A percentile compares a stretch with the other conserved stretches of the same genome.
phyloP scores from a whole-genome alignment of 2,329 filamentous ascomycete species.

The Neurospora crassa region DNA sequence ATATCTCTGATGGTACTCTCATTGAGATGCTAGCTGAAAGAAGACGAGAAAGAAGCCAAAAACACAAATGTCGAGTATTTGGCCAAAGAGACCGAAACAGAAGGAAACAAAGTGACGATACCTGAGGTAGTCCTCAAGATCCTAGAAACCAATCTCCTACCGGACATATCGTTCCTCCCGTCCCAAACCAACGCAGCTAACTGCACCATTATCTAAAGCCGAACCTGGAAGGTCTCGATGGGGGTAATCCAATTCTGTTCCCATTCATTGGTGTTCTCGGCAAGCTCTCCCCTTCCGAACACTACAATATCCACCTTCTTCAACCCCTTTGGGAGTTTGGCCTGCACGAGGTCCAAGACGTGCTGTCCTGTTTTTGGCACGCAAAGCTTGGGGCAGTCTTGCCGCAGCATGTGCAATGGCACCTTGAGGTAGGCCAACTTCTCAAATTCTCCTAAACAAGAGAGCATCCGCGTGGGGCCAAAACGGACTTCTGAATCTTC shows the following conservation, averaged over 20 bases:
- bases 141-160: background rate
- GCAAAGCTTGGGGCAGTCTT: background rate
- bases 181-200: background rate
- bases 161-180: background rate
- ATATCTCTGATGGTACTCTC: background rate
- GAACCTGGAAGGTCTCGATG: background rate
- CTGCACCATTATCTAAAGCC: background rate
- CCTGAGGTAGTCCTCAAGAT: background rate
- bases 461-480: too few species aligned
- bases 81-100: background rate
- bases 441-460: too few species aligned
- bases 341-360: background rate
- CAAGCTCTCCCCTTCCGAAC: too few species aligned
- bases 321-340: background rate
- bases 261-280: too few species aligned
- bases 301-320: background rate
- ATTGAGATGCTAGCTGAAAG: background rate
- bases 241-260: too few species aligned
- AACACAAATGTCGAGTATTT: background rate
- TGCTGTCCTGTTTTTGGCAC: background rate
- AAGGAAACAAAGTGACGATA: background rate
- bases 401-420: too few species aligned
- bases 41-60: background rate
- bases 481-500: fast-evolving
- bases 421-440: too few species aligned